Base-by-base conservation (phyloP, 345 rosid species). In the Gossypium bickii region DNA sequence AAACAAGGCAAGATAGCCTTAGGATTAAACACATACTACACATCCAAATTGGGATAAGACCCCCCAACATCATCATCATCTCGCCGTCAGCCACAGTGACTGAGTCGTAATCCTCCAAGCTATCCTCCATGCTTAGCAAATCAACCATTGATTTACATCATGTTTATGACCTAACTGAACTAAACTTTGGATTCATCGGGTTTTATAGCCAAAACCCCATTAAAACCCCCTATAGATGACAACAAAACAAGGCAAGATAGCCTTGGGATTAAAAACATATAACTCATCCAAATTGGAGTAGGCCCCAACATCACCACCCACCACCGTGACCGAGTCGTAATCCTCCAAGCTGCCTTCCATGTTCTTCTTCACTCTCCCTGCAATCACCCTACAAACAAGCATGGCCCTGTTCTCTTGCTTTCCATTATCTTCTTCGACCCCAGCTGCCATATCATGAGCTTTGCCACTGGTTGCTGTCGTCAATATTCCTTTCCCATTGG, bases 241-340 rank as follows among this genome's bases (percentile, higher is more conserved):
- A 80, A 91, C 93, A 87, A 91, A 91, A 77, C 93, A 91, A 80
- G 97, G 97, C 83, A 91, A 80, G 52, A 91, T 91, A 24, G 97
- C 93, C 85, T 52, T 88, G 3, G 87, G 86, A 75, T 91, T 86
- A 65, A 87, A 88, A 66, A 89, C 93, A 71, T 78, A 82, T 76
- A 91, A 47, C 78, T 91, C 97, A 74, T 89, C 97, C 67, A 86
- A 77, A 69, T 87, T 85, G 4, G 90, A 86, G 79, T 86, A 89
- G 27, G 86, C 74, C 70, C 89, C 93, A n/a, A 74, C 76, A 2
- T 76, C 91, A 44, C 83, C 87, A 10, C 86, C 90, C 52, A 1
- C 1, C 41, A 34, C 41, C 7, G 41, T 34, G 41, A 85, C 74
- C 1, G 97, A 91, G 70, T 91, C 97, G 73, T 83, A 89, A 49